These are phyloP conservation scores for Lentinula sp. DNA, from an alignment of 768 basidiomycete species.

Conservation along the genomic window DNA sequence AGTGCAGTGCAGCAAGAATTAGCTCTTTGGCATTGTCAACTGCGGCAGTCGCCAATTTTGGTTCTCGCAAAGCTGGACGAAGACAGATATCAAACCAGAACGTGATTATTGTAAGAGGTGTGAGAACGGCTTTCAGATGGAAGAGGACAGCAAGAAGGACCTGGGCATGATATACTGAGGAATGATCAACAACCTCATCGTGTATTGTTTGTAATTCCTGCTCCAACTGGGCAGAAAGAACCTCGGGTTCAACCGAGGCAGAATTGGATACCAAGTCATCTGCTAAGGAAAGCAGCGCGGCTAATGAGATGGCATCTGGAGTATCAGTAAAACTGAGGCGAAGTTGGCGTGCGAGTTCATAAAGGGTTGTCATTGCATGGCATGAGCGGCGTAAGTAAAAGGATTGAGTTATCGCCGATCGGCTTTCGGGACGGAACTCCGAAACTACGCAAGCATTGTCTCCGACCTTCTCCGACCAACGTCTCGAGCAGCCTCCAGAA, in stretches of 20 bases:
- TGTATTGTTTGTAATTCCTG: constrained; percentile 62
- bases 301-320: constrained; percentile 42
- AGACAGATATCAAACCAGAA: constrained; percentile 80
- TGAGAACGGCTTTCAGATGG: constrained; percentile 55
- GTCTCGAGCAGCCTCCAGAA: not conserved
- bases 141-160: constrained; percentile 61
- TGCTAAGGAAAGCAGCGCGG: constrained; percentile 41
- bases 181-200: constrained; percentile 59
- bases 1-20: constrained; percentile 55
- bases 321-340: constrained; percentile 51
- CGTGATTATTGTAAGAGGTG: constrained; percentile 62
- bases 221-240: constrained; percentile 46
- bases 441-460: not conserved
- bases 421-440: not conserved
- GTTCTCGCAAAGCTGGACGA: constrained; percentile 72
- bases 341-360: constrained; percentile 42
- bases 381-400: not conserved
- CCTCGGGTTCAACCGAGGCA: constrained; percentile 39
- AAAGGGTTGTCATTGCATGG: constrained; percentile 15
- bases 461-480: not conserved
- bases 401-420: not conserved
- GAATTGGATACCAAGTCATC: constrained; percentile 54
- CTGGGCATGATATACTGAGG: constrained; percentile 55
- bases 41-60: constrained; percentile 52
- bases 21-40: constrained; percentile 68